Percentiles rank a stretch among this genome's conserved stretches.
Conservation (phyloP, 1,139 yeast species). For the Yamadazyma atmosphaerica region DNA sequence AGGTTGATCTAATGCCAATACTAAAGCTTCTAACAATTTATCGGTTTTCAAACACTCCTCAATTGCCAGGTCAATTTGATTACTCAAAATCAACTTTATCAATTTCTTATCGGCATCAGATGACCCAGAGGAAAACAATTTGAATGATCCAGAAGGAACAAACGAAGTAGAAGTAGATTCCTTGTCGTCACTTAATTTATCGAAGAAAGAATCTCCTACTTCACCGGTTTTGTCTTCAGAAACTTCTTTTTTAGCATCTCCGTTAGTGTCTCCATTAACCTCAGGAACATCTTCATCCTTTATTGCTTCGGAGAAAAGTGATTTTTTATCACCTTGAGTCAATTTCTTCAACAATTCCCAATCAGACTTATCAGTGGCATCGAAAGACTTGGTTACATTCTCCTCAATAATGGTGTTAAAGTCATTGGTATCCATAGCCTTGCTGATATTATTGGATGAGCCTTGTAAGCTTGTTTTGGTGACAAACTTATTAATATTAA, state of each 20-base stretch:
- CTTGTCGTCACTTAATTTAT: slow-evolving; percentile 34
- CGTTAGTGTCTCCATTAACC: slow-evolving; percentile 5
- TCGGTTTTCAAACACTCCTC: slow-evolving; percentile 63
- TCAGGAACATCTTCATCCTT: slow-evolving; percentile 24
- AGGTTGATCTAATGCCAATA: slow-evolving; percentile 75
- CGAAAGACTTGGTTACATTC: slow-evolving; percentile 42
- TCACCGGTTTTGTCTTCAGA: slow-evolving; percentile 19
- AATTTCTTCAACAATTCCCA: slow-evolving; percentile 74
- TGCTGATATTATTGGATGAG: slow-evolving; percentile 49
- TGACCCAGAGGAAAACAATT: slow-evolving; percentile 24
- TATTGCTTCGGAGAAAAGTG: slow-evolving; percentile 26
- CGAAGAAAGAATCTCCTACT: slow-evolving; percentile 50
- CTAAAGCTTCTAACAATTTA: slow-evolving; percentile 73
- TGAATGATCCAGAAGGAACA: slow-evolving; percentile 50
- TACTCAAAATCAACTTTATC: slow-evolving; percentile 58
- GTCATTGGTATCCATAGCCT: slow-evolving; percentile 60
- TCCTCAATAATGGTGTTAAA: slow-evolving; percentile 55
- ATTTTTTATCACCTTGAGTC: slow-evolving; percentile 48
- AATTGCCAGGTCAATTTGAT: slow-evolving; percentile 69
- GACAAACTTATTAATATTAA: slow-evolving; percentile 52
- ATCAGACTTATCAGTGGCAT: slow-evolving; percentile 58
- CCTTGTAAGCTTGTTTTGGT: slow-evolving; percentile 36
- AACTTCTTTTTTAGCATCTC: slow-evolving; percentile 11
- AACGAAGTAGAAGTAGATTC: slow-evolving; percentile 18
- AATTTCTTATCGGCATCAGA: slow-evolving; percentile 42